Percentiles rank a stretch among this genome's conserved stretches.
These are phyloP conservation scores for Lithohypha guttulata DNA, from an alignment of 2,329 filamentous ascomycete species.

Conservation along the genomic window DNA sequence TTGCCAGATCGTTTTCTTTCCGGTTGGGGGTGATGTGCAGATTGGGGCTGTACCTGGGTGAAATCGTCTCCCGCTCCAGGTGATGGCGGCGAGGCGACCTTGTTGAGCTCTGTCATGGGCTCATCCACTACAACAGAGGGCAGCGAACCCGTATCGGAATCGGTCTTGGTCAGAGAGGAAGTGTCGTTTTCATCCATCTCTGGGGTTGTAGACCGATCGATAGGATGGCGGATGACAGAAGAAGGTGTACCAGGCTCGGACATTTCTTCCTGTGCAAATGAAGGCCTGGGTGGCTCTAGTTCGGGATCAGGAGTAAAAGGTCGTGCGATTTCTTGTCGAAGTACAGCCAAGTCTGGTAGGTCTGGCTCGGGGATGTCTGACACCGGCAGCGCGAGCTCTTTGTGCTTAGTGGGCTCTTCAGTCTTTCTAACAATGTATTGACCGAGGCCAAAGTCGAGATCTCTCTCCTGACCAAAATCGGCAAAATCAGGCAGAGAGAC, in stretches of 20 bases:
- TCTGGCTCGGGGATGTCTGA: slow-evolving; percentile 19
- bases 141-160: background rate
- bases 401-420: slow-evolving; percentile 12
- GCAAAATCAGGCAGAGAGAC: slow-evolving; percentile 39
- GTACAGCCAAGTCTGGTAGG: slow-evolving; percentile 28
- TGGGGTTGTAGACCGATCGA: slow-evolving; percentile 30
- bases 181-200: slow-evolving; percentile 12
- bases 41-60: background rate
- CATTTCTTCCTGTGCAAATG: slow-evolving; percentile 21
- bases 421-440: slow-evolving; percentile 40
- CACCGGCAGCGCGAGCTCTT: background rate
- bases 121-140: slow-evolving; percentile 1
- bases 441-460: slow-evolving; percentile 45
- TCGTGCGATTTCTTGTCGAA: slow-evolving; percentile 31
- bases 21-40: slow-evolving; percentile 26
- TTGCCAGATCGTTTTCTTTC: slow-evolving; percentile 3
- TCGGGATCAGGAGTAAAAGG: slow-evolving; percentile 23
- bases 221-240: slow-evolving; percentile 75
- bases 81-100: slow-evolving; percentile 43
- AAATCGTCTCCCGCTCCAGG: slow-evolving; percentile 30
- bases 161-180: slow-evolving; percentile 1
- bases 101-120: background rate
- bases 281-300: slow-evolving; percentile 22
- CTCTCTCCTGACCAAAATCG: slow-evolving; percentile 38
- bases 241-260: slow-evolving; percentile 63